A percentile compares a stretch with the other conserved stretches of the same genome.
Conservation (phyloP, 116 monocot species). For the Cymodocea nodosa region DNA sequence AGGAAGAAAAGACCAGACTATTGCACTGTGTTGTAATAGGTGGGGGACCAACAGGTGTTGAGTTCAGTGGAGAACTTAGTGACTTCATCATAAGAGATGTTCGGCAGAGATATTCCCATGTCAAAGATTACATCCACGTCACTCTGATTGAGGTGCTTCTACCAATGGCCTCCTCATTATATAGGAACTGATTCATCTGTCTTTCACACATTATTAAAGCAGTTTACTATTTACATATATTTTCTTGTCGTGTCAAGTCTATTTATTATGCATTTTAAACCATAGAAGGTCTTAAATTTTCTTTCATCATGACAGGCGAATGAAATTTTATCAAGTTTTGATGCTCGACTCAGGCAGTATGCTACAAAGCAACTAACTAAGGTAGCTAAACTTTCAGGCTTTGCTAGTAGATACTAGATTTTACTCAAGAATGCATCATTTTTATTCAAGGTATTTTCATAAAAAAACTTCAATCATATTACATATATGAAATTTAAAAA, state of each 20-base stretch:
- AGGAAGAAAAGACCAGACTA: constrained; percentile 67
- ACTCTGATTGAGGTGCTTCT: constrained; percentile 83
- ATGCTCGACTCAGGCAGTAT: constrained; percentile 81
- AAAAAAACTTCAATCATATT: no score
- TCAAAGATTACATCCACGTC: constrained; percentile 84
- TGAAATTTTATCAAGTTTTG: constrained; percentile 95
- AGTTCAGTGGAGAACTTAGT: constrained; percentile 97
- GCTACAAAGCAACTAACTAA: constrained; percentile 78
- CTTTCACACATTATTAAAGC: no score
- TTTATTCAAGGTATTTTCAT: no score
- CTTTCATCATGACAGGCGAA: constrained; percentile 49
- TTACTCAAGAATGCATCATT: no score
- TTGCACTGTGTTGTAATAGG: constrained; percentile 94
- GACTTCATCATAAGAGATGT: constrained; percentile 95
- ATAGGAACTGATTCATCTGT: no score
- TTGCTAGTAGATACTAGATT: not conserved
- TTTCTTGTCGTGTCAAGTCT: no score
- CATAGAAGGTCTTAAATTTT: constrained; percentile 1
- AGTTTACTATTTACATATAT: no score
- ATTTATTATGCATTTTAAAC: no score
- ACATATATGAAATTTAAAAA: no score
- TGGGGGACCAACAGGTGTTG: constrained; percentile 94
- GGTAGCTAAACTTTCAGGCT: constrained; percentile 17
- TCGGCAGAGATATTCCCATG: constrained; percentile 74
- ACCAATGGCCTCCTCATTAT: not conserved